phyloP scores from a whole-genome alignment of 2,329 filamentous ascomycete species.

The Fusarium papillatum region DNA sequence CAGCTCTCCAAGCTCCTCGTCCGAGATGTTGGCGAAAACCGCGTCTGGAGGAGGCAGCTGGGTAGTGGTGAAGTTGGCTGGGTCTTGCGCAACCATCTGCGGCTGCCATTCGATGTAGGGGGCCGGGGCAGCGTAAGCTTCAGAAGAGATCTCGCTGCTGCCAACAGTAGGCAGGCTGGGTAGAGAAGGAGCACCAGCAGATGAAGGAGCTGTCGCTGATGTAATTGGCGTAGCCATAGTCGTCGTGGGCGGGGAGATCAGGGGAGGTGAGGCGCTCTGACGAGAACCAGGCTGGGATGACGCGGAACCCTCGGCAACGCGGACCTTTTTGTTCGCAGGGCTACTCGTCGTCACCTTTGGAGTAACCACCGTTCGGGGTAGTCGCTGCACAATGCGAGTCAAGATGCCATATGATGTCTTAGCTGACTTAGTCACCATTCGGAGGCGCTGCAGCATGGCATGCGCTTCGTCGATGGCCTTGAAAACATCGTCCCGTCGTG shows the following conservation, averaged over 20 bases:
- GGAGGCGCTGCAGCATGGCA: slow-evolving; percentile 49
- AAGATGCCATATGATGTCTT: slow-evolving; percentile 50
- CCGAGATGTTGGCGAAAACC: slow-evolving; percentile 46
- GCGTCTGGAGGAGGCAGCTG: slow-evolving; percentile 24
- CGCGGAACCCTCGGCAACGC: slow-evolving; percentile 5
- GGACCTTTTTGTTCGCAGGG: slow-evolving; percentile 18
- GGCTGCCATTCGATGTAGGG: slow-evolving; percentile 30
- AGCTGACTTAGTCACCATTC: slow-evolving; percentile 47
- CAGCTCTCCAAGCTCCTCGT: slow-evolving; percentile 50
- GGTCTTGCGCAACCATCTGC: slow-evolving; percentile 21
- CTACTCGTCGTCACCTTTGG: slow-evolving; percentile 16
- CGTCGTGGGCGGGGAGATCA: slow-evolving; percentile 17
- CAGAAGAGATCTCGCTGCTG: neutral
- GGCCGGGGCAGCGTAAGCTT: slow-evolving; percentile 12
- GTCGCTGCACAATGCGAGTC: slow-evolving; percentile 44
- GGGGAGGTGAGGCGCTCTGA: neutral
- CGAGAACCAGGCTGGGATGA: slow-evolving; percentile 14
- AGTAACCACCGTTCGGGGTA: slow-evolving; percentile 42
- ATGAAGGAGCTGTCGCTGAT: neutral
- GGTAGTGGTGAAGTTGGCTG: slow-evolving; percentile 9
- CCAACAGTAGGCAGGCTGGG: slow-evolving; percentile 1
- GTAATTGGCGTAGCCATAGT: slow-evolving; percentile 4
- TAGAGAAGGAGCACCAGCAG: slow-evolving; percentile 16
- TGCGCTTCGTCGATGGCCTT: slow-evolving; percentile 54
- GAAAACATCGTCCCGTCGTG: slow-evolving; percentile 56